phyloP scores from a whole-genome alignment of 768 basidiomycete genomes.

The Termitomyces eurrhizus region DNA sequence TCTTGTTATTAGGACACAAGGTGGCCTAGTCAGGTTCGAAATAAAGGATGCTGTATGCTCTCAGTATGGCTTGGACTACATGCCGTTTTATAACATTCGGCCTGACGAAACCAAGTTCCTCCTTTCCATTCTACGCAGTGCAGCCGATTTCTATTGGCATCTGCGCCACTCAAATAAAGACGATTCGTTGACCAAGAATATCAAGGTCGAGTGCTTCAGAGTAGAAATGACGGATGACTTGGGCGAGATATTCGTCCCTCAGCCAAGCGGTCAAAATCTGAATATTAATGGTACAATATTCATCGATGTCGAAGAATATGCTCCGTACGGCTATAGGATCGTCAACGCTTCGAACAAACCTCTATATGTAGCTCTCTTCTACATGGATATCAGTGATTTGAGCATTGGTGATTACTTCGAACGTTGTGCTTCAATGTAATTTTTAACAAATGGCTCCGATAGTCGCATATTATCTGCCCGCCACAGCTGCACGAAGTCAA shows the following conservation, averaged over 20 bases:
- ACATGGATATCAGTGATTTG: constrained; percentile 4
- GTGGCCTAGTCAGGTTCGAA: background rate
- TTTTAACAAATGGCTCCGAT: background rate
- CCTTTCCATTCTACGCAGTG: background rate
- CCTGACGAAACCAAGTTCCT: background rate
- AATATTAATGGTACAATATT: background rate
- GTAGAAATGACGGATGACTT: background rate
- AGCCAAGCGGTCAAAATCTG: background rate
- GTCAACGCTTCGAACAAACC: background rate
- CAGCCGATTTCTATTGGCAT: constrained; percentile 5
- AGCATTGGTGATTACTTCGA: background rate
- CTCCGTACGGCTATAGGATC: constrained; percentile 1
- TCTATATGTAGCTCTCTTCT: constrained; percentile 6
- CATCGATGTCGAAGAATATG: background rate
- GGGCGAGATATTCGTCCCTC: background rate
- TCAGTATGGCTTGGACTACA: background rate
- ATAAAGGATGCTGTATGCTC: background rate
- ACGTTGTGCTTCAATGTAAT: background rate
- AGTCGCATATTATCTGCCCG: background rate
- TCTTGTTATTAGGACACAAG: background rate
- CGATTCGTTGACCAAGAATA: background rate
- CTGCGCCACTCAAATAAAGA: background rate
- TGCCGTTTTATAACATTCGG: background rate
- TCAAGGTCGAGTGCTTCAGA: constrained; percentile 1
- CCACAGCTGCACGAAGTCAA: background rate